These are phyloP conservation scores for Rhizopogon roseolus DNA, from an alignment of 768 basidiomycete species.

Conservation along the genomic window DNA sequence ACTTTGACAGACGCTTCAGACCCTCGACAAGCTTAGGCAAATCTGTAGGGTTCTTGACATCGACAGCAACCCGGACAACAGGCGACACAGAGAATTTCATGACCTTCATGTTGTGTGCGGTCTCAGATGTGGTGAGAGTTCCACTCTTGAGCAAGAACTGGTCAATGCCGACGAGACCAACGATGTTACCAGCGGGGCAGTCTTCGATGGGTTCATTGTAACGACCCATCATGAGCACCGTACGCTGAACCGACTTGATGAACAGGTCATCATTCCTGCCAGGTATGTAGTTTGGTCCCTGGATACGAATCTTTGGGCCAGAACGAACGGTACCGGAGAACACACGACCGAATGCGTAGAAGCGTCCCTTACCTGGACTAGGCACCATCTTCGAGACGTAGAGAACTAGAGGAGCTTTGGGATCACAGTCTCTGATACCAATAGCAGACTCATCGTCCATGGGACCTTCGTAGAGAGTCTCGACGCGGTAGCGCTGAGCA, in stretches of 20 bases:
- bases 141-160: conserved; percentile 99
- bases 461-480: conserved; percentile 99
- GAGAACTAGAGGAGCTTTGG: conserved; percentile 91
- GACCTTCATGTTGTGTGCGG: conserved; percentile 99
- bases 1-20: conserved; percentile 99
- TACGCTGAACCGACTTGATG: conserved; percentile 97
- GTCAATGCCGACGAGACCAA: conserved; percentile 99
- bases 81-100: conserved; percentile 99
- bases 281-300: conserved; percentile 97
- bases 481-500: conserved; percentile 97
- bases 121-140: conserved; percentile 96
- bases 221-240: conserved; percentile 99
- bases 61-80: conserved; percentile 98
- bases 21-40: conserved; percentile 99
- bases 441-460: conserved; percentile 99
- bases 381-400: conserved; percentile 99
- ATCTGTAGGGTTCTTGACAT: conserved; percentile 99
- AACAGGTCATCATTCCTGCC: conserved; percentile 99
- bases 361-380: conserved; percentile 98
- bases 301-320: conserved; percentile 98
- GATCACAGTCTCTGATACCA: conserved; percentile 96
- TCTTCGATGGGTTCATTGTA: conserved; percentile 98
- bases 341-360: conserved; percentile 99
- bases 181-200: conserved; percentile 97
- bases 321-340: conserved; percentile 97